phyloP scores from a whole-genome alignment of 2,329 filamentous ascomycete species.

The Fusarium lyarnte region DNA sequence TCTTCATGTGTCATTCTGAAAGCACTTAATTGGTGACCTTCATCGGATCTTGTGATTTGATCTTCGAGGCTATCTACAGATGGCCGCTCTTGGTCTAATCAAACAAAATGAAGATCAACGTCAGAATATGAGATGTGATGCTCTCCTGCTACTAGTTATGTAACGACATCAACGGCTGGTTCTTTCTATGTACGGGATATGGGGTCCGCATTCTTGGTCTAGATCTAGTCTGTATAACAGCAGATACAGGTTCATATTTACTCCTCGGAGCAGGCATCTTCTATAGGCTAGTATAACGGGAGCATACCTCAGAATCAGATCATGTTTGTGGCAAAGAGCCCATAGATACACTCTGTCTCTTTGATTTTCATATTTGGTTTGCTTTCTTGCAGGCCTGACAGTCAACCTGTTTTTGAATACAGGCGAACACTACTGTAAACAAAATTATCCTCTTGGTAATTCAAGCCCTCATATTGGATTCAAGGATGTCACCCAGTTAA shows the following conservation, averaged over 20 bases:
- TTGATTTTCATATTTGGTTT: neutral
- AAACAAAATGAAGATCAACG: neutral
- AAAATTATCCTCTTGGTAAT: rapidly evolving
- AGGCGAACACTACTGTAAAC: no score
- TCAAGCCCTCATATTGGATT: neutral
- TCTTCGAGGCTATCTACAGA: neutral
- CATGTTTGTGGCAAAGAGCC: neutral
- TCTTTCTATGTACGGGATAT: neutral
- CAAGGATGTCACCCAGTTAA: no score
- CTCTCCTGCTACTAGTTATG: neutral
- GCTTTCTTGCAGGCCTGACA: rapidly evolving
- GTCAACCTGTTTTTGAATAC: rapidly evolving
- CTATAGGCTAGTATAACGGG: neutral
- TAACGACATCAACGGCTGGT: constrained; percentile 18
- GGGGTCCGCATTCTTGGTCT: neutral
- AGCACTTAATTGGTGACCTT: neutral
- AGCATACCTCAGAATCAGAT: neutral
- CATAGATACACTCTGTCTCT: neutral
- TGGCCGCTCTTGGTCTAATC: neutral
- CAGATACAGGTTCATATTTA: neutral
- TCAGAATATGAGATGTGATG: neutral
- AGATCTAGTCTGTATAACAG: neutral
- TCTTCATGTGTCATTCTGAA: neutral
- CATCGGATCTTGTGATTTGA: neutral
- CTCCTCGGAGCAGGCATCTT: neutral